Evolutionary conservation across 768 basidiomycete genomes (phyloP).

Genomic region (Lactarius quietus): DNA sequence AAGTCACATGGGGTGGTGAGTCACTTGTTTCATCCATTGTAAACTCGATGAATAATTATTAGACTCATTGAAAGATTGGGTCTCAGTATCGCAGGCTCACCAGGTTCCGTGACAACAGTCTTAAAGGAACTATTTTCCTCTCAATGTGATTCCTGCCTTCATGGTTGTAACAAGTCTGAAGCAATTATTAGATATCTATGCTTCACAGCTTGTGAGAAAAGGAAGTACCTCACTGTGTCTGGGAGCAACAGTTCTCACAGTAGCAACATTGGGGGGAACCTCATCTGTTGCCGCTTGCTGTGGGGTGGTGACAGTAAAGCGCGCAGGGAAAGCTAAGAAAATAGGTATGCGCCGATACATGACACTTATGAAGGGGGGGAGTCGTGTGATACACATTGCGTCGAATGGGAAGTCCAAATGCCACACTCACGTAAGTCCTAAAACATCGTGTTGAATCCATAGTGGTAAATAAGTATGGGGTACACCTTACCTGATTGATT

Average conservation of each 20-base stretch:
- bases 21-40: no score
- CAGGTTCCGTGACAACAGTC: no score
- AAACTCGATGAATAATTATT: no score
- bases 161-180: no score
- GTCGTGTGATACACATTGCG: background rate
- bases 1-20: no score
- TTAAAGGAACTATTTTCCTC: no score
- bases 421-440: background rate
- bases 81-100: no score
- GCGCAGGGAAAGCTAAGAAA: background rate
- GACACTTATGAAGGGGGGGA: background rate
- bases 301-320: background rate
- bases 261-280: no score
- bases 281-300: background rate
- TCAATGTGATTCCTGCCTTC: no score
- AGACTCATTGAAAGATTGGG: no score
- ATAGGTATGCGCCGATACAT: background rate
- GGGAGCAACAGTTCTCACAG: background rate
- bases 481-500: background rate
- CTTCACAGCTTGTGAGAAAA: no score
- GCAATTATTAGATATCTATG: no score
- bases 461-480: background rate
- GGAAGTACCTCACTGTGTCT: background rate
- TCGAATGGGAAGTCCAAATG: background rate
- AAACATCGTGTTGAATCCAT: background rate